Base-by-base conservation (phyloP, 441 rosid species). In the Populus trichocarpa region DNA sequence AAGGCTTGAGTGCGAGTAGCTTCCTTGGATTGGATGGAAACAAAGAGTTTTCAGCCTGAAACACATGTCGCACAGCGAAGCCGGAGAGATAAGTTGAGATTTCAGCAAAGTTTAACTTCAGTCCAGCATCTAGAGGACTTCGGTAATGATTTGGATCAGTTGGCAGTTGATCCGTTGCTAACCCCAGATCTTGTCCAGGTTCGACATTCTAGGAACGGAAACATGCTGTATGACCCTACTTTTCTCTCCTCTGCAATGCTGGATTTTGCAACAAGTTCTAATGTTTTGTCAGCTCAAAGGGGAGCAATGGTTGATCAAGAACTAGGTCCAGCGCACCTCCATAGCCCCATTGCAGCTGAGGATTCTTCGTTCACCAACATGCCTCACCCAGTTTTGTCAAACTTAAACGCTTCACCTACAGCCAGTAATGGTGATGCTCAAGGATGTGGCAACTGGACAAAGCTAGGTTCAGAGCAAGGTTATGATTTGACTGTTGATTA, bases 11-110 rank as follows among this genome's bases (percentile, higher is more conserved):
- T 67, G 33, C 36, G 23, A 46, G 25, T 67, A 50, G 33, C 22
- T 35, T 10, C 50, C 3, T 64, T 28, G 36, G 53, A 64, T 42
- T 50, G 14, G 70, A 88, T 86, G 91, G 90, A 85, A 25, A 77
- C 67, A 75, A 74, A 79, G 63, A 76, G 63, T 75, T 83, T 83
- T 30, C 79, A 82, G 81, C 40, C 85, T 38, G 90, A 88, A 64
- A 82, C 86, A 18, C 92, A 86, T 72, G 83, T 85, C 28, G 90
- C 89, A 32, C 91, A 82, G 73, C 86, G 81, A 83, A 88, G 88
- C 84, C 80, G 89, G 73, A 88, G 90, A 46, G 90, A 85, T 71
- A 87, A 88, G 83, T 23, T 88, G 40, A 82, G 89, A 75, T 70
- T 80, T 81, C 84, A 82, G 46, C 82, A 75, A 6, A 57, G 73